A percentile compares a stretch with the other conserved stretches of the same genome.
Conservation (phyloP, 1,139 yeast genomes). For the Blastobotrys petasosporus region DNA sequence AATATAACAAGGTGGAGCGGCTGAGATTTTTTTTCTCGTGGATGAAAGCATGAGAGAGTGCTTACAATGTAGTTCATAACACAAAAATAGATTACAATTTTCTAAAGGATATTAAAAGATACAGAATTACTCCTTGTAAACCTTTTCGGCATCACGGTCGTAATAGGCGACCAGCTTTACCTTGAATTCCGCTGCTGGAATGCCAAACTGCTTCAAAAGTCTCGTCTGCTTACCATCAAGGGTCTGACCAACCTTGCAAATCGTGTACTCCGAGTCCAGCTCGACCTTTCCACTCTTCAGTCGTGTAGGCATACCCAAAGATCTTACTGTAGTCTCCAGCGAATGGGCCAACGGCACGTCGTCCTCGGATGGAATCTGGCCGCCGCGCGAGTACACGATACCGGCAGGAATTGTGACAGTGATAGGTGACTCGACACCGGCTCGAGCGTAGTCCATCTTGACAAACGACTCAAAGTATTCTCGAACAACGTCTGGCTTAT, state of each 20-base stretch:
- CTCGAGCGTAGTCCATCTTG: constrained; percentile 81
- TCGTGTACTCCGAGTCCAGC: constrained; percentile 67
- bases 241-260: constrained; percentile 72
- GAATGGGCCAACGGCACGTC: constrained; percentile 97
- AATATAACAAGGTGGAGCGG: too few species aligned
- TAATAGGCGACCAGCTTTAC: constrained; percentile 74
- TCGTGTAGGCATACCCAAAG: constrained; percentile 84
- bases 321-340: constrained; percentile 85
- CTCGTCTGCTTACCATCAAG: constrained; percentile 90
- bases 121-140: constrained; percentile 12
- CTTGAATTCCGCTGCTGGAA: constrained; percentile 87
- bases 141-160: constrained; percentile 26
- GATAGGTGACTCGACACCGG: constrained; percentile 78
- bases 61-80: too few species aligned
- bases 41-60: too few species aligned
- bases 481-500: constrained; percentile 73
- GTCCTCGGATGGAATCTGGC: constrained; percentile 81
- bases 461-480: constrained; percentile 75
- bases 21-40: too few species aligned
- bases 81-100: neutral
- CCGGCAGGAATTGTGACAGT: constrained; percentile 86
- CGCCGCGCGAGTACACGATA: constrained; percentile 89
- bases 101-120: neutral
- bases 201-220: constrained; percentile 88
- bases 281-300: constrained; percentile 84